Evolutionary conservation across 2,329 filamentous ascomycete species (phyloP).

Genomic region (Chaetomium strumarium): DNA sequence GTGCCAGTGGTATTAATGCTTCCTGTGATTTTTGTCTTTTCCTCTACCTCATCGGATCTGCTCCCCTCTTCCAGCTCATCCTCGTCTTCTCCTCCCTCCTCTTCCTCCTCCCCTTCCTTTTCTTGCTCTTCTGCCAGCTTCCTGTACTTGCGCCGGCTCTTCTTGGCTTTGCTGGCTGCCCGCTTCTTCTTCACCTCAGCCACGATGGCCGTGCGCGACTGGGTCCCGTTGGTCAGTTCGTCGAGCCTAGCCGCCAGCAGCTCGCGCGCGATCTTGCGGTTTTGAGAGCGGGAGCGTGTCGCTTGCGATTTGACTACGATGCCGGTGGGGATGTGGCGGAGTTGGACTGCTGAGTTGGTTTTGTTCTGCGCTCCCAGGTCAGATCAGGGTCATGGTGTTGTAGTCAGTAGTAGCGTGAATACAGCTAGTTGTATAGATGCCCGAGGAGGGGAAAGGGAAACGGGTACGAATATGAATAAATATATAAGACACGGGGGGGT

Average conservation of each 20-base stretch:
- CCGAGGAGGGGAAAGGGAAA: no score
- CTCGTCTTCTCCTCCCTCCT: neutral
- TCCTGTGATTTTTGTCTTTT: neutral
- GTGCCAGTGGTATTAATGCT: no score
- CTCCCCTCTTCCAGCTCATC: neutral
- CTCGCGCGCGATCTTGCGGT: constrained; percentile 75
- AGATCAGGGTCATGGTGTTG: no score
- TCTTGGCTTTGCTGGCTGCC: constrained; percentile 73
- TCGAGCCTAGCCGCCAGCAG: constrained; percentile 73
- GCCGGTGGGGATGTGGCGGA: constrained; percentile 84
- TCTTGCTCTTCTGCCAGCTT: constrained; percentile 48
- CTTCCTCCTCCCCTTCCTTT: neutral
- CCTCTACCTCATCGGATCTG: neutral
- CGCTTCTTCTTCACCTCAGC: constrained; percentile 58
- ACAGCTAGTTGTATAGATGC: no score
- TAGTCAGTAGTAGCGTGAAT: no score
- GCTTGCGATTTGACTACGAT: constrained; percentile 92
- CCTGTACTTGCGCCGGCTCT: constrained; percentile 73
- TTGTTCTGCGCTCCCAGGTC: constrained; percentile 61
- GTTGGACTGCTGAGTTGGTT: constrained; percentile 88
- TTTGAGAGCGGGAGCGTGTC: constrained; percentile 79
- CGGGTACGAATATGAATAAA: neutral
- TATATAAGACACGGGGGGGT: neutral
- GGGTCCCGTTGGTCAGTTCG: constrained; percentile 62
- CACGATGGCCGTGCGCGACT: constrained; percentile 61